Percentiles rank a stretch among this genome's conserved stretches.
These are phyloP conservation scores for Carallia pectinifolia DNA, from an alignment of 345 rosid genomes.

Conservation along the genomic window DNA sequence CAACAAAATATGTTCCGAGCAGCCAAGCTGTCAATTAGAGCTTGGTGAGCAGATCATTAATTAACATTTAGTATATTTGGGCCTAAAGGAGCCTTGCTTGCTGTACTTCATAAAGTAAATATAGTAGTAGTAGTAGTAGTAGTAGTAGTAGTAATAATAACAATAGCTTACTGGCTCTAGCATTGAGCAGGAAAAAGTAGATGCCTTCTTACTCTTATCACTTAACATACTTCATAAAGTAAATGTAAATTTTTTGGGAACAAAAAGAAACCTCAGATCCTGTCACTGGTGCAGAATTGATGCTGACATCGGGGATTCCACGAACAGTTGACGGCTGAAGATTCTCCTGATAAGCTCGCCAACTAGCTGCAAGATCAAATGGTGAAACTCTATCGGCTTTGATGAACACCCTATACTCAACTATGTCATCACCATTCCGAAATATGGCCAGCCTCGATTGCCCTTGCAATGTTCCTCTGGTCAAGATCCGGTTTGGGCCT, in stretches of 20 bases:
- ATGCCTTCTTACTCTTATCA: background rate
- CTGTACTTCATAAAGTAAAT: no score
- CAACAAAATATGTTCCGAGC: no score
- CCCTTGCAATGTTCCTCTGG: conserved; percentile 76
- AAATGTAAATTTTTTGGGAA: background rate
- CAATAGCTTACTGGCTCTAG: no score
- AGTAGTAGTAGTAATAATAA: no score
- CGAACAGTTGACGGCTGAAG: conserved; percentile 89
- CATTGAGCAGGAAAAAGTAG: no score
- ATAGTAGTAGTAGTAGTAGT: no score
- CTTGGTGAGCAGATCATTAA: no score
- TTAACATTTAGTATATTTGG: no score
- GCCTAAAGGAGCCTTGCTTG: no score
- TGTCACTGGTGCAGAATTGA: conserved; percentile 52
- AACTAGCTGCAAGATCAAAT: conserved; percentile 97
- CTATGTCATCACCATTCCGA: conserved; percentile 63
- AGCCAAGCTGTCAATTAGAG: no score
- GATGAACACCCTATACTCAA: conserved; percentile 73
- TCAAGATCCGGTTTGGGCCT: conserved; percentile 72
- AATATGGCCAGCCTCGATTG: conserved; percentile 73
- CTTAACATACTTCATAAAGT: background rate
- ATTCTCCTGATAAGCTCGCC: conserved; percentile 96
- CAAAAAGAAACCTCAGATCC: conserved; percentile 54
- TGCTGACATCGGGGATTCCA: conserved; percentile 93
- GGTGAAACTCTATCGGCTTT: conserved; percentile 94